phyloP scores from a whole-genome alignment of 306 rosid species.

The Carpinus fangiana region DNA sequence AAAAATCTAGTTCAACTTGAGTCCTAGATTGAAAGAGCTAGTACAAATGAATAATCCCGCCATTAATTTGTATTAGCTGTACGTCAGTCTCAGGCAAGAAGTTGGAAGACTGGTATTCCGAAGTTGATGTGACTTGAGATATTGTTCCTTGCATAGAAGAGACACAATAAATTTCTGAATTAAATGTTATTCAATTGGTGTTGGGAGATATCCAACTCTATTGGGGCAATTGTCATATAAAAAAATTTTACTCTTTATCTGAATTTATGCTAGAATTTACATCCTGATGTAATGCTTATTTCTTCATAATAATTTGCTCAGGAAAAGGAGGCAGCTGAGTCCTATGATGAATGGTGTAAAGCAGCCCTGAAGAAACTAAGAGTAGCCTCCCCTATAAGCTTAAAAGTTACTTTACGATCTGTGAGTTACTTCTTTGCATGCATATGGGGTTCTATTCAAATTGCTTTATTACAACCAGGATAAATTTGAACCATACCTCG shows the following conservation, averaged over 20 bases:
- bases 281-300: slow-evolving; percentile 14
- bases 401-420: slow-evolving; percentile 79
- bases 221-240: neutral
- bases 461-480: no score
- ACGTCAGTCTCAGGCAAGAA: neutral
- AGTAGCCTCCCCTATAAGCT: slow-evolving; percentile 91
- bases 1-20: neutral
- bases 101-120: neutral
- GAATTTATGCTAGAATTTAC: neutral
- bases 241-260: neutral
- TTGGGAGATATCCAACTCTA: neutral
- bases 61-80: neutral
- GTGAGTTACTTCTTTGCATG: slow-evolving; percentile 51
- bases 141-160: neutral
- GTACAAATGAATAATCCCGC: neutral
- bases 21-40: neutral
- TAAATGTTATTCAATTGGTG: neutral
- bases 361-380: slow-evolving; percentile 53
- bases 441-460: slow-evolving; percentile 22
- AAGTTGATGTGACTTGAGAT: neutral
- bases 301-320: slow-evolving; percentile 39
- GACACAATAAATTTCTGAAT: neutral
- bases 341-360: slow-evolving; percentile 66
- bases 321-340: slow-evolving; percentile 75
- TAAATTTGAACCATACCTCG: slow-evolving; percentile 3